These are phyloP conservation scores for Arthromyces matolae DNA, from an alignment of 768 basidiomycete genomes.

Conservation along the genomic window DNA sequence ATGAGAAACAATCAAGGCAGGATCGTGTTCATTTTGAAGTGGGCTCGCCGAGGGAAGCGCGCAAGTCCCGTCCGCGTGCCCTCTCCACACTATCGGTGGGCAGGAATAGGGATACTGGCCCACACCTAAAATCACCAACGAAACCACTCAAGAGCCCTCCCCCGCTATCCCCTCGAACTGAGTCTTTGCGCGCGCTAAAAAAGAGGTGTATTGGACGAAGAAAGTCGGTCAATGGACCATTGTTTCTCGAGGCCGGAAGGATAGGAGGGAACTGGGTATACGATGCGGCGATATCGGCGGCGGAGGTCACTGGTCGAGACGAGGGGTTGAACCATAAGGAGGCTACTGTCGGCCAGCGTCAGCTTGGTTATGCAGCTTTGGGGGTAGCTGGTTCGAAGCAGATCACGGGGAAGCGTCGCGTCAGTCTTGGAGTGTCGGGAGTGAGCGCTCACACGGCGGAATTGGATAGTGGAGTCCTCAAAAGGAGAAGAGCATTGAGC, in stretches of 20 bases:
- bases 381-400: conserved; percentile 1
- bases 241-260: conserved; percentile 18
- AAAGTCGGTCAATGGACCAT: conserved; percentile 37
- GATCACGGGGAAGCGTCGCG: conserved; percentile 12
- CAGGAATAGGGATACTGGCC: conserved; percentile 13
- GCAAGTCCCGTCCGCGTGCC: conserved; percentile 29
- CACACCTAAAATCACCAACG: conserved; percentile 2
- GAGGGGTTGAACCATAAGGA: conserved; percentile 1
- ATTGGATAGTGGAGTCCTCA: not conserved
- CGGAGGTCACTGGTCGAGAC: conserved; percentile 24
- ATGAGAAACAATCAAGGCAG: conserved; percentile 11
- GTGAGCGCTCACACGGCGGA: not conserved
- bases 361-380: not conserved
- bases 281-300: conserved; percentile 44
- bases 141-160: conserved; percentile 4
- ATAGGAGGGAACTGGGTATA: conserved; percentile 45
- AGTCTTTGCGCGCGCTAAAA: conserved; percentile 43
- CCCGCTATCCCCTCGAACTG: conserved; percentile 12
- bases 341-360: not conserved
- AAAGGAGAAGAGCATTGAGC: conserved; percentile 17
- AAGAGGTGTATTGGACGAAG: conserved; percentile 53
- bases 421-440: conserved; percentile 13
- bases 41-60: conserved; percentile 17
- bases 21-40: conserved; percentile 26
- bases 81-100: conserved; percentile 25